These are phyloP conservation scores for Dendryphion nanum DNA, from an alignment of 2,329 filamentous ascomycete species.

Conservation along the genomic window DNA sequence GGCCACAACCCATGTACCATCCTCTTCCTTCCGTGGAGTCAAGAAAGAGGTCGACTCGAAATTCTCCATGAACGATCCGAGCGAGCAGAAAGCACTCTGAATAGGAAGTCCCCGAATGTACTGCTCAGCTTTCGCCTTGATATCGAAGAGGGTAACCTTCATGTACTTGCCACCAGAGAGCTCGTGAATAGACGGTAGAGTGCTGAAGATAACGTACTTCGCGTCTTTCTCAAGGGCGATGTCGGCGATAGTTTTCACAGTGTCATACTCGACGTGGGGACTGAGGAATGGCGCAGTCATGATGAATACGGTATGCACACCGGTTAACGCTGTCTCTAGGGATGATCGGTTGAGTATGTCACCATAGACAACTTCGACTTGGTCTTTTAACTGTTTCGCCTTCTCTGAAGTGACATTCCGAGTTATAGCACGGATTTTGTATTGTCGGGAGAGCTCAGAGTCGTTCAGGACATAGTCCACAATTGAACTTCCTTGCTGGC, in stretches of 20 bases:
- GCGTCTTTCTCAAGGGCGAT: slow-evolving; percentile 36
- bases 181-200: slow-evolving; percentile 31
- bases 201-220: slow-evolving; percentile 44
- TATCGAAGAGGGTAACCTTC: slow-evolving; percentile 42
- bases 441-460: slow-evolving; percentile 45
- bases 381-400: slow-evolving; percentile 28
- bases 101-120: slow-evolving; percentile 44
- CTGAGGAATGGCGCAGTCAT: slow-evolving; percentile 42
- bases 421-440: slow-evolving; percentile 52
- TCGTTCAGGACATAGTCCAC: slow-evolving; percentile 48
- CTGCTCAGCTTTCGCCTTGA: too few relatives aligned
- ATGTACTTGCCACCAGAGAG: slow-evolving; percentile 35
- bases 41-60: slow-evolving; percentile 16
- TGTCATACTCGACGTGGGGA: slow-evolving; percentile 18
- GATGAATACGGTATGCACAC: slow-evolving; percentile 50
- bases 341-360: slow-evolving; percentile 42
- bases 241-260: slow-evolving; percentile 41
- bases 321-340: slow-evolving; percentile 42
- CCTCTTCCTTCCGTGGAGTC: slow-evolving; percentile 27
- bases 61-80: slow-evolving; percentile 13
- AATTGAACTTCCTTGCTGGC: slow-evolving; percentile 52
- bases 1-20: slow-evolving; percentile 26
- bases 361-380: slow-evolving; percentile 40
- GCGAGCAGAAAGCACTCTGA: slow-evolving; percentile 14
- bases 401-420: slow-evolving; percentile 42